Evolutionary conservation across 441 rosid species (phyloP).

Genomic region (Adansonia gregorii): DNA sequence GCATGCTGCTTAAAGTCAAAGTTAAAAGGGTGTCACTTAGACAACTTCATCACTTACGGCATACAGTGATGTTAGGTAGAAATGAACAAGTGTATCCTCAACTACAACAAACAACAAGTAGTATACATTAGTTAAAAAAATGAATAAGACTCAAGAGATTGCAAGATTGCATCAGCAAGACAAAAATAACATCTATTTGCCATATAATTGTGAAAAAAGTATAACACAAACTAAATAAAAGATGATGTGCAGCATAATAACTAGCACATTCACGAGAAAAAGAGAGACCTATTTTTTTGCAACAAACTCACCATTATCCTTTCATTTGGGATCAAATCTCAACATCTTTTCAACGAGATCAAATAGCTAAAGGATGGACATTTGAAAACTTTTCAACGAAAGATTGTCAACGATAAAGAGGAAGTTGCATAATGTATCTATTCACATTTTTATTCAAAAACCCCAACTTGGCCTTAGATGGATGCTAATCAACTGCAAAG

Average conservation of each 20-base stretch:
- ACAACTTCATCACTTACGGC: constrained; percentile 73
- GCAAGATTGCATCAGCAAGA: neutral
- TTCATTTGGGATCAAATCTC: constrained; percentile 74
- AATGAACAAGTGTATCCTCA: constrained; percentile 80
- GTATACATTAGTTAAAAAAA: too few species aligned
- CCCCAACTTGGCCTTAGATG: constrained; percentile 75
- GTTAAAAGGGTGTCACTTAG: constrained; percentile 62
- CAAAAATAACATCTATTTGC: too few species aligned
- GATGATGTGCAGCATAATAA: neutral
- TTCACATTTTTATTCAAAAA: constrained; percentile 75
- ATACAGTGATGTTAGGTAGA: constrained; percentile 65
- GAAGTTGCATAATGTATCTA: constrained; percentile 68
- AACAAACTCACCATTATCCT: constrained; percentile 65
- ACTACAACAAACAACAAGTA: constrained; percentile 42
- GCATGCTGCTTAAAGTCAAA: constrained; percentile 72
- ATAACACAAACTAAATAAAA: neutral
- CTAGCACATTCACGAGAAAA: neutral
- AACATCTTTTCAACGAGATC: constrained; percentile 89
- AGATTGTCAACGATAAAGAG: constrained; percentile 60
- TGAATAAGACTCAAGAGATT: neutral
- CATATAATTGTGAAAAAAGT: neutral
- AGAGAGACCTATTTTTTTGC: neutral
- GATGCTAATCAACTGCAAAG: constrained; percentile 74
- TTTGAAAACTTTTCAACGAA: constrained; percentile 68
- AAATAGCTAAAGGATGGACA: constrained; percentile 63